Conservation (phyloP, 2,329 filamentous ascomycete species). For the Neophaeococcomyces mojaviensis region DNA sequence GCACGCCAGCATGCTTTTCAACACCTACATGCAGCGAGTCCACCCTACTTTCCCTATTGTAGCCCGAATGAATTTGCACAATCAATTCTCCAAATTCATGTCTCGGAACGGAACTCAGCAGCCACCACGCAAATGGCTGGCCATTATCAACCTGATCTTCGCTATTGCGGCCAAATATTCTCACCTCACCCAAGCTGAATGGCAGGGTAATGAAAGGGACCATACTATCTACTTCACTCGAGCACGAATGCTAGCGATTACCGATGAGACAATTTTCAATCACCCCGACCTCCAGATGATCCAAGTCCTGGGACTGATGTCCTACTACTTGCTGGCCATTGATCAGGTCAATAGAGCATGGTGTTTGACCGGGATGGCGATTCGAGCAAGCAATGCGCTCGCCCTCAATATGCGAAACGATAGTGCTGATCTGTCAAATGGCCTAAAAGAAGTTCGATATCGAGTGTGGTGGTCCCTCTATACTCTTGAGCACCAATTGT, state of each 20-base stretch:
- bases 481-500: slow-evolving; percentile 37
- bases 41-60: slow-evolving; percentile 41
- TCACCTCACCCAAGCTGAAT: slow-evolving; percentile 35
- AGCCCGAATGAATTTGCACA: slow-evolving; percentile 32
- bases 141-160: slow-evolving; percentile 41
- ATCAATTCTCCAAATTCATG: slow-evolving; percentile 34
- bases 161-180: slow-evolving; percentile 38
- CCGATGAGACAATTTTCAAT: slow-evolving; percentile 35
- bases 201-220: slow-evolving; percentile 35
- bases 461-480: slow-evolving; percentile 41
- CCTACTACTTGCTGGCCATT: slow-evolving; percentile 36
- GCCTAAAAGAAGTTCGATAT: slow-evolving; percentile 40
- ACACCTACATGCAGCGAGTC: slow-evolving; percentile 35
- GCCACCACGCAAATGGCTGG: slow-evolving; percentile 36
- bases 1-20: slow-evolving; percentile 35
- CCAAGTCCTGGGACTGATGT: slow-evolving; percentile 36
- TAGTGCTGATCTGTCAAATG: slow-evolving; percentile 29
- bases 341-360: slow-evolving; percentile 40
- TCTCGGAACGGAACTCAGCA: slow-evolving; percentile 17
- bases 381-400: slow-evolving; percentile 36
- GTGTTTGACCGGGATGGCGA: slow-evolving; percentile 35
- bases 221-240: slow-evolving; percentile 39
- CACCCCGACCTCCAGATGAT: slow-evolving; percentile 41
- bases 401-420: slow-evolving; percentile 40
- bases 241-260: slow-evolving; percentile 37